phyloP scores from a whole-genome alignment of 805 yeast species.

The Yamadazyma paraphyllophila region DNA sequence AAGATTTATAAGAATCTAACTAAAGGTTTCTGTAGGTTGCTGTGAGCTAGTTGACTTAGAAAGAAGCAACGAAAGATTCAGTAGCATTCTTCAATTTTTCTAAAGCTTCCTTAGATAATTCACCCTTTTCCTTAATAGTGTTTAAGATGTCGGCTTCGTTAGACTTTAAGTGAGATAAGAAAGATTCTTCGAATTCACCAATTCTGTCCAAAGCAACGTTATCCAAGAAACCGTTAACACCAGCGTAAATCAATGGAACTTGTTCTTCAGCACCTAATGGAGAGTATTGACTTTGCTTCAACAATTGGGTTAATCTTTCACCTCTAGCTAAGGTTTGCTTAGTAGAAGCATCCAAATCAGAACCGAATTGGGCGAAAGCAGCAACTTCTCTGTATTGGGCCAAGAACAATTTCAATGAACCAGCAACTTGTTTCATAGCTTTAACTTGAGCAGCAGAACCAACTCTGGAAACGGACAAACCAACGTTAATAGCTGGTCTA shows the following conservation, averaged over 20 bases:
- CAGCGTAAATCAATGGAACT: slow-evolving; percentile 98
- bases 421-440: slow-evolving; percentile 99
- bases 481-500: slow-evolving; percentile 99
- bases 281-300: slow-evolving; percentile 95
- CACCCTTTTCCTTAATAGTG: slow-evolving; percentile 86
- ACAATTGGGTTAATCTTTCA: slow-evolving; percentile 99
- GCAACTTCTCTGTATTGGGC: slow-evolving; percentile 99
- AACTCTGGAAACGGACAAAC: slow-evolving; percentile 99
- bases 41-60: slow-evolving; percentile 35
- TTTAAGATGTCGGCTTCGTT: slow-evolving; percentile 82
- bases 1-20: slow-evolving; percentile 8
- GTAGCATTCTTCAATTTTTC: slow-evolving; percentile 87
- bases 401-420: slow-evolving; percentile 99
- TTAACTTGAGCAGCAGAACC: slow-evolving; percentile 99
- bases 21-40: neutral
- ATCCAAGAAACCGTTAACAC: slow-evolving; percentile 99
- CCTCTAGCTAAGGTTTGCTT: slow-evolving; percentile 99
- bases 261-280: slow-evolving; percentile 99
- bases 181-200: slow-evolving; percentile 87
- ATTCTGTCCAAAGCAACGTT: slow-evolving; percentile 78
- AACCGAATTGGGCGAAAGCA: slow-evolving; percentile 99
- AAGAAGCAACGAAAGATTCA: slow-evolving; percentile 89
- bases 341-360: slow-evolving; percentile 99
- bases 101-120: slow-evolving; percentile 82
- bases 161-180: slow-evolving; percentile 88